phyloP scores from a whole-genome alignment of 2,329 filamentous ascomycete species.

The Pseudogymnoascus sp. region DNA sequence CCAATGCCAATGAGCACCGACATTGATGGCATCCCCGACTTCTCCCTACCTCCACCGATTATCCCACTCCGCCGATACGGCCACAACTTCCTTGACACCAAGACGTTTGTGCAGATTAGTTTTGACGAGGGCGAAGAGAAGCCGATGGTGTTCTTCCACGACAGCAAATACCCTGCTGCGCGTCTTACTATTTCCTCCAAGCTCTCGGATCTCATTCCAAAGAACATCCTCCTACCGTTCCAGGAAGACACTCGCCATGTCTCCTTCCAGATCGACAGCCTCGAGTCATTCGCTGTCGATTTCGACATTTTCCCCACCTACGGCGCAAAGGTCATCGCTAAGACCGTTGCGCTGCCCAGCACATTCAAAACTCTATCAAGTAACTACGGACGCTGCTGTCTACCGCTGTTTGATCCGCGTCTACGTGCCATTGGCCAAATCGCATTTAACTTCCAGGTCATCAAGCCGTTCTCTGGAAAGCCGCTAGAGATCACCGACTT shows the following conservation, averaged over 20 bases:
- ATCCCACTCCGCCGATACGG: slow-evolving; percentile 91
- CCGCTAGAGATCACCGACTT: slow-evolving; percentile 96
- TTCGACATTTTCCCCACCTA: slow-evolving; percentile 98
- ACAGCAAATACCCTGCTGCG: slow-evolving; percentile 91
- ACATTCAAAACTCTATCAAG: slow-evolving; percentile 70
- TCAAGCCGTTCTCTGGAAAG: slow-evolving; percentile 88
- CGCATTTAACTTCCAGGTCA: slow-evolving; percentile 88
- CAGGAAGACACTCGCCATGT: slow-evolving; percentile 92
- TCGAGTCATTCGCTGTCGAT: slow-evolving; percentile 88
- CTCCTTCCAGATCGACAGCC: slow-evolving; percentile 90
- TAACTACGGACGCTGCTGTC: slow-evolving; percentile 70
- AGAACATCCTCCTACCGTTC: slow-evolving; percentile 90
- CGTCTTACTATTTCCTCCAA: slow-evolving; percentile 95
- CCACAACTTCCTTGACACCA: slow-evolving; percentile 97
- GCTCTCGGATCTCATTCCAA: slow-evolving; percentile 87
- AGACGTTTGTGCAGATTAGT: slow-evolving; percentile 87
- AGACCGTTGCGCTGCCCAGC: slow-evolving; percentile 82
- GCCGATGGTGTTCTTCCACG: slow-evolving; percentile 90
- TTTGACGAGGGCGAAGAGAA: slow-evolving; percentile 70
- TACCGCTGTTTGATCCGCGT: slow-evolving; percentile 88
- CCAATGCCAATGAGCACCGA: slow-evolving; percentile 62
- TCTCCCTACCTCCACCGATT: slow-evolving; percentile 89
- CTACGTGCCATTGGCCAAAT: slow-evolving; percentile 88
- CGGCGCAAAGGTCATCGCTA: slow-evolving; percentile 93
- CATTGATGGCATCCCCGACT: slow-evolving; percentile 79